Conservation (phyloP, 345 rosid genomes). For the Erysimum cheiranthoides region DNA sequence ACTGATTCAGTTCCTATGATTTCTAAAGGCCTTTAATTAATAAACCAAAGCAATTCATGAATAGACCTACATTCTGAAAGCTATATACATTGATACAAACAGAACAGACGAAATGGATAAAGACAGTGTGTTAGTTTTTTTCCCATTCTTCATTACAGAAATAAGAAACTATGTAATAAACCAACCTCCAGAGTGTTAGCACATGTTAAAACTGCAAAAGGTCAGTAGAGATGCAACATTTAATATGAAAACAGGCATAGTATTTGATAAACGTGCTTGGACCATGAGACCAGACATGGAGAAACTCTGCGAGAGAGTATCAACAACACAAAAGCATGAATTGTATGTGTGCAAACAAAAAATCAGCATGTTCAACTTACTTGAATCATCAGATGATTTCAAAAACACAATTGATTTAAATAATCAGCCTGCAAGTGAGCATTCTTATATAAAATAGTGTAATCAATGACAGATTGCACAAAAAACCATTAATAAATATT, state of each 20-base stretch:
- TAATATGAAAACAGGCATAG: constrained; percentile 6
- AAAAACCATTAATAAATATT: neutral
- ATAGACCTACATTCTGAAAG: constrained; percentile 11
- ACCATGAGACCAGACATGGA: constrained; percentile 19
- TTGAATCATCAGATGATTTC: constrained; percentile 44
- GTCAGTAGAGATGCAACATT: constrained; percentile 14
- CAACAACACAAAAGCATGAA: neutral
- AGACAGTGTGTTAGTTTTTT: neutral
- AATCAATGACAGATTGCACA: constrained; percentile 8
- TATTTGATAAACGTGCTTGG: neutral
- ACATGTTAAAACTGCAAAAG: constrained; percentile 29
- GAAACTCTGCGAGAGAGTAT: neutral
- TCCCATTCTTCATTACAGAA: neutral
- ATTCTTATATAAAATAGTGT: constrained; percentile 11
- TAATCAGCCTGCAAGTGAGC: constrained; percentile 42
- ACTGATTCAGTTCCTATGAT: constrained; percentile 52
- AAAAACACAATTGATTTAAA: constrained; percentile 42
- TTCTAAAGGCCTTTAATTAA: constrained; percentile 31
- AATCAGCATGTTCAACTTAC: constrained; percentile 36
- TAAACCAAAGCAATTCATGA: constrained; percentile 10
- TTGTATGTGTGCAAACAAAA: neutral
- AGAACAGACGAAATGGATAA: neutral
- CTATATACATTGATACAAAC: neutral
- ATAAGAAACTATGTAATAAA: neutral
- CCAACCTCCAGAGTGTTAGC: constrained; percentile 30